Evolutionary conservation across 2,329 filamentous ascomycete genomes (phyloP), one percentile per base, ranked within the genome.

Genomic region (Alternaria solani): DNA sequence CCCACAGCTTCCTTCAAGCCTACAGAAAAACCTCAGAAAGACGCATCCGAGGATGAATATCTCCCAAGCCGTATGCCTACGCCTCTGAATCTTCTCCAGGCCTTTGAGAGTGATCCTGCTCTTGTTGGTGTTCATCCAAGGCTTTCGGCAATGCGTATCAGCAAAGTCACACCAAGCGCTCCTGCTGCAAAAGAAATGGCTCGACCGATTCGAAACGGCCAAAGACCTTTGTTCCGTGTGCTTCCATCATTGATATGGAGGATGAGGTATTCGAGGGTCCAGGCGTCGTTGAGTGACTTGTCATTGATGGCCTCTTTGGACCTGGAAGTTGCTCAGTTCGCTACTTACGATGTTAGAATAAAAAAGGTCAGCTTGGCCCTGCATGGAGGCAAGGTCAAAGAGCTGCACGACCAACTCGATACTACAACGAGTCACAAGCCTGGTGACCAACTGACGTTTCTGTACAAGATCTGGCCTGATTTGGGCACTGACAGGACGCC

Each of bases 31-130:
- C 76, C 81, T 12, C 77, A 80, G 38, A 74, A 77, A 11, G 80
- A 83, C 38, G 76, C 79, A 9, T 64, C 78, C 23, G 80, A 81
- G 9, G 83, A 86, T 59, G 88, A 90, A 53, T 93, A 92, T 71
- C 83, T 94, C 32, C 86, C 87, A 36, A 92, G 89, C 71, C 87
- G 88, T 58, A 79, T 89, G 26, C 88, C 91, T 0, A 85, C 89
- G 7, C 89, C 90, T 2, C 82, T 92, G 63, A 95, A 94, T 75
- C 82, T 94, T n/a, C 85, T 95, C 14, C 89, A 91, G 72, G 86
- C 91, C 3, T 91, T 94, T 62, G 84, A 85, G 53, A 83, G 82
- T 62, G 91, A 93, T 71, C 86, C 88, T 23, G 85, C 84, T 26
- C 81, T 93, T 18, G 81, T 80, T 16, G 87, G 88, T 36, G 80